Evolutionary conservation across 192 early-diverging fungal genomes (phyloP), one percentile per base, ranked within the genome.

Genomic region (Radiomyces spectabilis): DNA sequence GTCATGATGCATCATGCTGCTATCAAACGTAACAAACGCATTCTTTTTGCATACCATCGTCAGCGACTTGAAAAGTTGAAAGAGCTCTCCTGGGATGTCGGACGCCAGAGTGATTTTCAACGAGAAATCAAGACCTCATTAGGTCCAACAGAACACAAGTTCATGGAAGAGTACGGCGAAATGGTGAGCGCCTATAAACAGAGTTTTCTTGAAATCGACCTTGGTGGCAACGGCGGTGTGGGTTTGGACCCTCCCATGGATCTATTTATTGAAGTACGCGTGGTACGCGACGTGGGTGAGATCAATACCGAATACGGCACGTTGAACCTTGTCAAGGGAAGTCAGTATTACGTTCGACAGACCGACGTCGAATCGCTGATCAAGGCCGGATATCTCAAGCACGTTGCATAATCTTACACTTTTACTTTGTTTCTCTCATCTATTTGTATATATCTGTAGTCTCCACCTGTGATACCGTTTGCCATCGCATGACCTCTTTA

Each of bases 301-400:
- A 83, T 96, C 34, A 79, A 86, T 44, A 91, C 92, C 0, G 93
- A 97, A 49, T 85, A 73, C 55, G 94, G 96, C 0, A 69, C 81
- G 1, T 76, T 94, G 34, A 79, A 80, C 48, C 68, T 98, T 27
- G 80, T 79, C 32, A 80, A 80, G 25, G 85, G 87, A 41, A 87
- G 83, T 12, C 93, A 96, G 70, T 88, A 87, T 38, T 97, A 89
- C 58, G 74, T 97, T 49, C 66, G 82, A 51, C 74, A 91, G 7
- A 78, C 91, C 0, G 96, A 98, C 61, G 86, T 97, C 3, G 93
- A 98, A 64, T 77, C 82, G 22, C 72, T 97, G 51, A 89, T 98
- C 41, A 80, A 77, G 1, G 81, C 82, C 27, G 96, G 96, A 0
- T 88, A 88, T 61, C 68, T 94, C 19, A 76, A 82, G 34, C 93